A percentile compares a stretch with the other conserved stretches of the same genome.
phyloP scores from a whole-genome alignment of 441 rosid genomes.

The Gossypium schwendimanii region DNA sequence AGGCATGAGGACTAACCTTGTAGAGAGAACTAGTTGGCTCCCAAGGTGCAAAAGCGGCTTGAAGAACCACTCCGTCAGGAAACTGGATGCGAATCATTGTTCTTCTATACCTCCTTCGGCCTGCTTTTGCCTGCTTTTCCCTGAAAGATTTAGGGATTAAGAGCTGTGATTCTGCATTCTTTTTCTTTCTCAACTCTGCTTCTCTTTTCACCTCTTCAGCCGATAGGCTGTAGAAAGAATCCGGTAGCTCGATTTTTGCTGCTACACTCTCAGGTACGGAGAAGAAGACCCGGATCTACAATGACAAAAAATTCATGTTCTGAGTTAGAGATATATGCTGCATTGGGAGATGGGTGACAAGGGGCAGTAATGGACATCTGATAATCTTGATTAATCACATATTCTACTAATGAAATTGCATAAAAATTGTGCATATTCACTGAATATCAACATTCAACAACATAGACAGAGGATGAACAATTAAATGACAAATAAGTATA shows the following conservation, averaged over 20 bases:
- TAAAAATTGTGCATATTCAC: neutral
- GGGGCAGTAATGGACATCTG: neutral
- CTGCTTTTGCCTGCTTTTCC: constrained; percentile 83
- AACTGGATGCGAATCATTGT: constrained; percentile 69
- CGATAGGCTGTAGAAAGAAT: constrained; percentile 78
- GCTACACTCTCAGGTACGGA: constrained; percentile 77
- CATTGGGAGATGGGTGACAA: neutral
- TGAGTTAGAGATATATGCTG: neutral
- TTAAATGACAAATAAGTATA: neutral
- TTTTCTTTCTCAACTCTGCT: constrained; percentile 76
- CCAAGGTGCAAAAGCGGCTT: constrained; percentile 82
- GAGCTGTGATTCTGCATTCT: constrained; percentile 76
- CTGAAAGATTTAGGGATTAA: constrained; percentile 74
- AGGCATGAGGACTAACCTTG: constrained; percentile 39
- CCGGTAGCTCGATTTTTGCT: constrained; percentile 76
- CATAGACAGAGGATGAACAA: neutral
- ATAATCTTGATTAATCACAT: neutral
- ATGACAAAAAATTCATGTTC: neutral
- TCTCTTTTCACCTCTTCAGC: constrained; percentile 65
- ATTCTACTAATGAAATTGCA: neutral
- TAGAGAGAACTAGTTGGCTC: constrained; percentile 70
- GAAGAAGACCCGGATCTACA: constrained; percentile 69
- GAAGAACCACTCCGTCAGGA: constrained; percentile 88
- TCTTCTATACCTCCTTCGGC: constrained; percentile 52
- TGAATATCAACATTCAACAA: neutral